Evolutionary conservation across 2,329 filamentous ascomycete species (phyloP).

Genomic region (Immersiporthe knoxdaviesiana): DNA sequence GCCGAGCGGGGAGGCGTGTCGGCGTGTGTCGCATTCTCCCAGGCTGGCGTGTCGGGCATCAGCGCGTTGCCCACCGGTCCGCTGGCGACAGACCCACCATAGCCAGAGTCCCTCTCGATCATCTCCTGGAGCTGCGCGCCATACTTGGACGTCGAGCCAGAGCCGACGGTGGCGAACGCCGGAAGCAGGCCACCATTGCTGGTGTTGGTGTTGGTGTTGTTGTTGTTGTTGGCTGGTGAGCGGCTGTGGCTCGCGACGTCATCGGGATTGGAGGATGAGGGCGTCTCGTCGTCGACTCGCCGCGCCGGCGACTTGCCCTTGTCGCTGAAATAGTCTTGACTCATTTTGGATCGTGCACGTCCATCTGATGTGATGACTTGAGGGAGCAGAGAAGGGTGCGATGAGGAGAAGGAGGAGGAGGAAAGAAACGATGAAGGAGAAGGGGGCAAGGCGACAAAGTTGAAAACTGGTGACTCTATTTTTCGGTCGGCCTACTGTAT

Average conservation of each 20-base stretch:
- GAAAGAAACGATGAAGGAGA: not conserved
- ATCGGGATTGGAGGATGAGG: slow-evolving; percentile 28
- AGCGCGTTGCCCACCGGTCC: slow-evolving; percentile 53
- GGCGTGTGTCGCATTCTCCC: slow-evolving; percentile 50
- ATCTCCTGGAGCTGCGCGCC: slow-evolving; percentile 80
- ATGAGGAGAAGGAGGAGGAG: not conserved
- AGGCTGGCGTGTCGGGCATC: slow-evolving; percentile 42
- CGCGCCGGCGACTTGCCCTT: slow-evolving; percentile 55
- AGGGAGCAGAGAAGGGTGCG: not conserved
- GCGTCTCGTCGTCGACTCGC: slow-evolving; percentile 31
- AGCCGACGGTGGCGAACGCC: slow-evolving; percentile 84
- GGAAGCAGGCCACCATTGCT: slow-evolving; percentile 32
- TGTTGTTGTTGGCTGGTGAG: slow-evolving; percentile 14
- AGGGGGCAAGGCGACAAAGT: not conserved
- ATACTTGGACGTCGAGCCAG: slow-evolving; percentile 78
- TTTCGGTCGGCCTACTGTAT: slow-evolving; percentile 15
- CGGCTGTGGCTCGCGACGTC: slow-evolving; percentile 26
- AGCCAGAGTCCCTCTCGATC: slow-evolving; percentile 87
- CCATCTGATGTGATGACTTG: slow-evolving; percentile 28
- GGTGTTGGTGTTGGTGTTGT: slow-evolving; percentile 14
- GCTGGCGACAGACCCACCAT: slow-evolving; percentile 77
- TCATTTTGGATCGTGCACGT: slow-evolving; percentile 50
- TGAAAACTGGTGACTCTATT: slow-evolving; percentile 27
- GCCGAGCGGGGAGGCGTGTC: slow-evolving; percentile 48
- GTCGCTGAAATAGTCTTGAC: slow-evolving; percentile 59